Base-by-base conservation (phyloP, 2,329 filamentous ascomycete genomes). In the Venturia asperata region DNA sequence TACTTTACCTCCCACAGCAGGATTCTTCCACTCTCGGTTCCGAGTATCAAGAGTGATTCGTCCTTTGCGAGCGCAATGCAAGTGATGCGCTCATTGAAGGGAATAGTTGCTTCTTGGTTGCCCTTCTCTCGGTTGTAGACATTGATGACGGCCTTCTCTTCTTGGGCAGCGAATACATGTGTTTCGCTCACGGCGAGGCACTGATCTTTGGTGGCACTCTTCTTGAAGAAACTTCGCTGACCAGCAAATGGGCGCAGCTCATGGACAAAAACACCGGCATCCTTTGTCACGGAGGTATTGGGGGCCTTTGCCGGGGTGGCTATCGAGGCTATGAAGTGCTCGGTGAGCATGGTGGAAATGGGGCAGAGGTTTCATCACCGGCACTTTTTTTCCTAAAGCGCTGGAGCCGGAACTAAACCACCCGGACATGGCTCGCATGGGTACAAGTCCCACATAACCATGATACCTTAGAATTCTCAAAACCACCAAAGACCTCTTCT, bases 81-180 rank as follows among this genome's bases (percentile, higher is more conserved):
- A 68, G 86, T 87, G 72, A 99, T 91, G 71, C 87, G 85, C 76
- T 97, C 93, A 0, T 89, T 87, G 71, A 99, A 96, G 0, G 92
- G 89, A 24, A 97, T 86, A 21, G 91, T 84, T 7, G 91, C 89
- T 77, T 97, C 93, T 73, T 97, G 92, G 70, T 90, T 94, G 37
- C 90, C 90, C 68, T 90, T 89, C 66, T 87, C 82, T 65, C 92
- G 84, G 66, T 85, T 92, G 77, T 97, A 99, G 65, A 99, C 91
- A 77, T 97, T 91, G 1, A 99, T 84, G 52, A 96, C 90, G 0
- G 92, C 91, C 76, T 96, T 97, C 69, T 92, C 92, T 62, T 89
- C 83, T 75, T 99, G 94, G 4, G 91, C 93, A 4, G 92, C 89
- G 74, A 96, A 99, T 60, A 97, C 82, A 74, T 99, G 94, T 24